A percentile compares a stretch with the other conserved stretches of the same genome.
Evolutionary conservation across 352 stramenopile species (phyloP).

Genomic region (Globisporangium canariense): DNA sequence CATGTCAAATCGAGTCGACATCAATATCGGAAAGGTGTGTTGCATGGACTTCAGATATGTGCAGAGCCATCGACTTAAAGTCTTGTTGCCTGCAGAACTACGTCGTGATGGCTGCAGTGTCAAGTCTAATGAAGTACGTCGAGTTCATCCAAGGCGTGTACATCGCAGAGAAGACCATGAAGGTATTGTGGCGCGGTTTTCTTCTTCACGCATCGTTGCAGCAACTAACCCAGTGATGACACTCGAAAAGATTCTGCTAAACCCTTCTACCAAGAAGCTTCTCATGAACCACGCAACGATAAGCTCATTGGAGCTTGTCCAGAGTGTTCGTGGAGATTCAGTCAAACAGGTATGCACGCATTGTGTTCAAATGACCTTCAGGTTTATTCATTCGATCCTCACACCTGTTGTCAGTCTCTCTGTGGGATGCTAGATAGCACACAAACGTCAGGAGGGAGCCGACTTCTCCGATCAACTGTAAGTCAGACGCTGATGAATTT

Average conservation of each 20-base stretch:
- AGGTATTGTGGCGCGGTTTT: slow-evolving; percentile 30
- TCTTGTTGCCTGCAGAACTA: slow-evolving; percentile 52
- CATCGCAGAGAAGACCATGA: slow-evolving; percentile 80
- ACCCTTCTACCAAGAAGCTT: slow-evolving; percentile 64
- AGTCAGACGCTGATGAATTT: too few species aligned
- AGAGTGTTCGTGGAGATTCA: slow-evolving; percentile 50
- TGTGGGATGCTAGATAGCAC: slow-evolving; percentile 78
- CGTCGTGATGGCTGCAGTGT: slow-evolving; percentile 75
- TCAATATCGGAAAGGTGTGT: slow-evolving; percentile 71
- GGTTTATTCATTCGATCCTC: not conserved
- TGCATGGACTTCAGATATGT: not conserved
- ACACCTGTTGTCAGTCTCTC: slow-evolving; percentile 41
- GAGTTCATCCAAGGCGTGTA: slow-evolving; percentile 86
- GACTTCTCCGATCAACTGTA: slow-evolving; percentile 77
- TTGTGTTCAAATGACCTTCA: not conserved
- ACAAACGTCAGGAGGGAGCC: slow-evolving; percentile 70
- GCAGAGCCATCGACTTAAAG: not conserved
- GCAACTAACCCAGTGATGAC: not conserved
- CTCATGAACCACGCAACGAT: slow-evolving; percentile 86
- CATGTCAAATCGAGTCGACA: slow-evolving; percentile 78
- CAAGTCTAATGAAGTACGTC: slow-evolving; percentile 82
- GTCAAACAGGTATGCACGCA: slow-evolving; percentile 39
- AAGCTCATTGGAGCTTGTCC: slow-evolving; percentile 65
- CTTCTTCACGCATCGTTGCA: not conserved
- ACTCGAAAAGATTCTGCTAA: slow-evolving; percentile 57